Conservation (phyloP, 768 basidiomycete species). For the Dictyophora rubrovolvata region DNA sequence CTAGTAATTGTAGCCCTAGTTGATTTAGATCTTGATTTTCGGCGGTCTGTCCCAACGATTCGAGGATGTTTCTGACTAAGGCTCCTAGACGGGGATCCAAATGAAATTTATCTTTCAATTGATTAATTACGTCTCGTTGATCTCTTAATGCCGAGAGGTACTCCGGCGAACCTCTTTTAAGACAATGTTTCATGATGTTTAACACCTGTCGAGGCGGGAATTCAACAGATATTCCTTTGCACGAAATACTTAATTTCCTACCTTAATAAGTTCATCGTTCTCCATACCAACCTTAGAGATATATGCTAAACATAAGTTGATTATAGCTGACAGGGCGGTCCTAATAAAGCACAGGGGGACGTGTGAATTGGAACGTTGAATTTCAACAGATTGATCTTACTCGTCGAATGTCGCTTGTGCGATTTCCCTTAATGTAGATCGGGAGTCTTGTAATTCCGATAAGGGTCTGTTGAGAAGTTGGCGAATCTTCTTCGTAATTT, state of each 20-base stretch:
- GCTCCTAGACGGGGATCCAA: background rate
- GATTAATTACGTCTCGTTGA: background rate
- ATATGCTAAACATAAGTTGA: background rate
- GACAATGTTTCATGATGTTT: background rate
- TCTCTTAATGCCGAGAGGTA: background rate
- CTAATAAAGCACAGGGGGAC: background rate
- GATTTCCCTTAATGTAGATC: background rate
- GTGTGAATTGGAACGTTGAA: background rate
- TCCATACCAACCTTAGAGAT: background rate
- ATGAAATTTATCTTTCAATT: background rate
- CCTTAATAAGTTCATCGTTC: background rate
- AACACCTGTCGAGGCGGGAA: background rate
- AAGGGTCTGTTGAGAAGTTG: background rate
- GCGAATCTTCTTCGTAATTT: background rate
- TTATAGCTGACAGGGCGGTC: background rate
- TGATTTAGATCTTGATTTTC: background rate
- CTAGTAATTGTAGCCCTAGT: background rate
- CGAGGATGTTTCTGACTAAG: background rate
- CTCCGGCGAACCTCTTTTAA: background rate
- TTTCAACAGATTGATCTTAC: background rate
- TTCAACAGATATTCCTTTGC: background rate
- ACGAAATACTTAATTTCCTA: background rate
- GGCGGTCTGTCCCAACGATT: background rate
- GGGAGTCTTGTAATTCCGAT: background rate
- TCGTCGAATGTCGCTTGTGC: background rate